Evolutionary conservation across 2,329 filamentous ascomycete species (phyloP).

Genomic region (Fusarium sp.): DNA sequence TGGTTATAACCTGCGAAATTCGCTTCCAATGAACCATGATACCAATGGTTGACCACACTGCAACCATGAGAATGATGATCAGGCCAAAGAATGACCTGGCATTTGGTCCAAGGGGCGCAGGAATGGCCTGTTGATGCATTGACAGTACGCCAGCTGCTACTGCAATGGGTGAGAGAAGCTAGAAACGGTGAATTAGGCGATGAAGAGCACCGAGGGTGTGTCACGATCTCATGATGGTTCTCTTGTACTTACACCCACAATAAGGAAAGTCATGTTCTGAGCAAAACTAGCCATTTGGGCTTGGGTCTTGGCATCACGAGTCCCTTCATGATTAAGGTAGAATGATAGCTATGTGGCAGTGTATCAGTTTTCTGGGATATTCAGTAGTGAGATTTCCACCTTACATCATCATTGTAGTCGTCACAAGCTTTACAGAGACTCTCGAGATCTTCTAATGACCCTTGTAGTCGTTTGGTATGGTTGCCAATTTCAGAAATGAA

Average conservation of each 20-base stretch:
- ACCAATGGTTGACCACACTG: background rate
- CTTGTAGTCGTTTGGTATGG: background rate
- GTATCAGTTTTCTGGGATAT: background rate
- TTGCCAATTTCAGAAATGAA: background rate
- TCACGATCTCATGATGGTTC: background rate
- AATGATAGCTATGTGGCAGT: background rate
- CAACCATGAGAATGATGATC: background rate
- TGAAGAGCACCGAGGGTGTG: background rate
- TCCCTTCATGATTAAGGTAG: conserved; percentile 1
- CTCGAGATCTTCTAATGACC: background rate
- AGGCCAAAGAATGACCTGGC: background rate
- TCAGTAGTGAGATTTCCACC: background rate
- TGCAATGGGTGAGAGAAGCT: background rate
- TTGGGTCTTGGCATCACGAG: background rate
- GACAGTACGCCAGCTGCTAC: background rate
- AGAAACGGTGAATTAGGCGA: background rate
- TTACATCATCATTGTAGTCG: background rate
- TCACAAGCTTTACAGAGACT: background rate
- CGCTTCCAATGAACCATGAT: background rate
- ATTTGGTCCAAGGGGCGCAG: background rate
- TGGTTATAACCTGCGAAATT: fast-evolving
- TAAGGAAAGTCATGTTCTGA: background rate
- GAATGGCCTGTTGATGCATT: background rate
- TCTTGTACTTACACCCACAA: background rate
- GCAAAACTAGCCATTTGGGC: background rate